A percentile compares a stretch with the other conserved stretches of the same genome.
phyloP scores from a whole-genome alignment of 495 filamentous ascomycete genomes.

The Xylaria cubensis region DNA sequence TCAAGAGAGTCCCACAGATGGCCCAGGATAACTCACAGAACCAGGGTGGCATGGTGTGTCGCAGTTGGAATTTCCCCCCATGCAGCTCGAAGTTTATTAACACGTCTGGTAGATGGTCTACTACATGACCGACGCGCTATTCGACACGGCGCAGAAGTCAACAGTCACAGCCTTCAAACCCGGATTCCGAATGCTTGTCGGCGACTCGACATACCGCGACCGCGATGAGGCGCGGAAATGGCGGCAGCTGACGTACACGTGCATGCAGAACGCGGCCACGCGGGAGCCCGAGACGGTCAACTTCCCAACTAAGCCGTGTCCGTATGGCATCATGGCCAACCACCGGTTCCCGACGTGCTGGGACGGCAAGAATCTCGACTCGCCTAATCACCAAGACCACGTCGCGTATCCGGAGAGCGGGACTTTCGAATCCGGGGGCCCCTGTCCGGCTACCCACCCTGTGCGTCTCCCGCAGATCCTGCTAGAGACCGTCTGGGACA shows the following conservation, averaged over 20 bases:
- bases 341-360: conserved; percentile 43
- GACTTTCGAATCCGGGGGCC: conserved; percentile 45
- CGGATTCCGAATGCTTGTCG: conserved; percentile 54
- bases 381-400: conserved; percentile 49
- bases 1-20: conserved; percentile 49
- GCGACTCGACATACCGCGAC: conserved; percentile 40
- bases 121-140: conserved; percentile 57
- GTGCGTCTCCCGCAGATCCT: conserved; percentile 45
- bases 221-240: conserved; percentile 44
- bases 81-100: neutral
- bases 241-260: conserved; percentile 51
- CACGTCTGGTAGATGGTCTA: conserved; percentile 46
- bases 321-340: conserved; percentile 48
- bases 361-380: conserved; percentile 46
- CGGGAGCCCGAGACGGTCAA: conserved; percentile 43
- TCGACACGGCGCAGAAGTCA: conserved; percentile 51
- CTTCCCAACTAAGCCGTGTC: conserved; percentile 45
- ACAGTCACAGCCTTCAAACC: conserved; percentile 56
- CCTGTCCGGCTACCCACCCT: conserved; percentile 44
- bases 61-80: neutral
- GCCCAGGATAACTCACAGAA: conserved; percentile 52
- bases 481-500: conserved; percentile 49
- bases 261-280: conserved; percentile 42
- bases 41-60: conserved; percentile 46
- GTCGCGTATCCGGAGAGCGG: conserved; percentile 49